These are phyloP conservation scores for Cyclotella choctawhatcheeana DNA, from an alignment of 108 stramenopile species.

Conservation along the genomic window DNA sequence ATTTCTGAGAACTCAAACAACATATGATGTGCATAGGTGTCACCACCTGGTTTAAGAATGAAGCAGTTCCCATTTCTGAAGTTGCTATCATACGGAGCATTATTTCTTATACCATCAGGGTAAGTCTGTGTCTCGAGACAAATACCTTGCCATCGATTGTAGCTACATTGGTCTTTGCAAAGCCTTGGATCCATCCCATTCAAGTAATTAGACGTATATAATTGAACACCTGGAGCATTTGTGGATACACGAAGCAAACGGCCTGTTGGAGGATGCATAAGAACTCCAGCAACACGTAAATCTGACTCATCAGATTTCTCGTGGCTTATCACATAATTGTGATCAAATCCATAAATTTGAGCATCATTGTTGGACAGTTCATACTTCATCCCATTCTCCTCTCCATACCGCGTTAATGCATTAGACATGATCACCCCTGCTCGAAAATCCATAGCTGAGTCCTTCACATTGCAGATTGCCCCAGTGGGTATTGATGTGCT, in stretches of 20 bases:
- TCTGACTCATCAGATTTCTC: background rate
- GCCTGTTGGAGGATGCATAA: conserved; percentile 42
- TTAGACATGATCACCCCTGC: conserved; percentile 41
- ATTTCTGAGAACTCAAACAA: conserved; percentile 23
- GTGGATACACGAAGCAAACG: conserved; percentile 62
- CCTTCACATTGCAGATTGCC: conserved; percentile 54
- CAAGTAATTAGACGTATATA: conserved; percentile 88
- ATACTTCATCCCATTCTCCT: conserved; percentile 28
- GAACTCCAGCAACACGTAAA: conserved; percentile 30
- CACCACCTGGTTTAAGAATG: conserved; percentile 57
- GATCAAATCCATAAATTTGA: conserved; percentile 79
- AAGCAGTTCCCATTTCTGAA: conserved; percentile 72
- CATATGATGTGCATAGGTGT: conserved; percentile 55
- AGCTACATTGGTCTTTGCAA: conserved; percentile 54
- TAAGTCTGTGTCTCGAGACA: conserved; percentile 90
- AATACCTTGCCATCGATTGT: conserved; percentile 72
- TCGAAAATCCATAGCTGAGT: conserved; percentile 67
- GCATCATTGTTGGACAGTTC: background rate
- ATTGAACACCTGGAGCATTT: conserved; percentile 85
- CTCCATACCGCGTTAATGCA: conserved; percentile 54
- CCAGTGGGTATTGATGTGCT: conserved; percentile 71
- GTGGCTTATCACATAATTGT: conserved; percentile 76
- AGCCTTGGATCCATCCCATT: conserved; percentile 38
- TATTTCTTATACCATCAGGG: conserved; percentile 69
- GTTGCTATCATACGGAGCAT: conserved; percentile 10